Percentiles rank a stretch among this genome's conserved stretches.
Evolutionary conservation across 75 land plant species (phyloP).

Genomic region (Picea glauca): DNA sequence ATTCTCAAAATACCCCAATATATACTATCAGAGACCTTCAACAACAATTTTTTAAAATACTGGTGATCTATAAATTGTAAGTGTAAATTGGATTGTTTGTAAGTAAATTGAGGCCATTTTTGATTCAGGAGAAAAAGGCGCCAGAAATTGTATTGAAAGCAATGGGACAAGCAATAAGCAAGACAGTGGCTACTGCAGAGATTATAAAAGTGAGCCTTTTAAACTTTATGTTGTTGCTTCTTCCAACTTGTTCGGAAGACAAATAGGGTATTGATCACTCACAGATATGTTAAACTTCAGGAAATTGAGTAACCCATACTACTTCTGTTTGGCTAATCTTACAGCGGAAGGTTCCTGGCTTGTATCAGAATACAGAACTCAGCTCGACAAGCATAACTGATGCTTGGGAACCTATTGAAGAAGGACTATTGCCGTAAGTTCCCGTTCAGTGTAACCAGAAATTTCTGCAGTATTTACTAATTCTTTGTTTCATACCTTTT

Average conservation of each 20-base stretch:
- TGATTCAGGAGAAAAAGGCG: constrained; percentile 57
- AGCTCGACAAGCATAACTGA: constrained; percentile 89
- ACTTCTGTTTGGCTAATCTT: not conserved
- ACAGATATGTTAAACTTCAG: not conserved
- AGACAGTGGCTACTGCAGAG: constrained; percentile 82
- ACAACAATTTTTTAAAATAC: not conserved
- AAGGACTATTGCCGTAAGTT: constrained; percentile 91
- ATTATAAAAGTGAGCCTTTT: constrained; percentile 64
- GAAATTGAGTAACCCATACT: not conserved
- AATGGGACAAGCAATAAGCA: constrained; percentile 96
- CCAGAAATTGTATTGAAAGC: constrained; percentile 85
- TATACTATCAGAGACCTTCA: not conserved
- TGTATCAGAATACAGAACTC: constrained; percentile 79
- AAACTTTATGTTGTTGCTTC: not conserved
- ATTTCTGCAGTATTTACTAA: not conserved
- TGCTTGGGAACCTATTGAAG: constrained; percentile 95
- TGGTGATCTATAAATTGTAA: no score
- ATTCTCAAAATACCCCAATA: not conserved
- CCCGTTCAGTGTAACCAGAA: not conserved
- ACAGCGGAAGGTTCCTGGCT: constrained; percentile 70
- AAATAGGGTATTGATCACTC: not conserved
- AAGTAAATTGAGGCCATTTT: not conserved
- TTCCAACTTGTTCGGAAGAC: not conserved
- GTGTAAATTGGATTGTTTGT: no score
- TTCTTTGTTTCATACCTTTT: not conserved